phyloP scores from a whole-genome alignment of 192 early-diverging fungal species.

The Pecoramyces ruminantium region DNA sequence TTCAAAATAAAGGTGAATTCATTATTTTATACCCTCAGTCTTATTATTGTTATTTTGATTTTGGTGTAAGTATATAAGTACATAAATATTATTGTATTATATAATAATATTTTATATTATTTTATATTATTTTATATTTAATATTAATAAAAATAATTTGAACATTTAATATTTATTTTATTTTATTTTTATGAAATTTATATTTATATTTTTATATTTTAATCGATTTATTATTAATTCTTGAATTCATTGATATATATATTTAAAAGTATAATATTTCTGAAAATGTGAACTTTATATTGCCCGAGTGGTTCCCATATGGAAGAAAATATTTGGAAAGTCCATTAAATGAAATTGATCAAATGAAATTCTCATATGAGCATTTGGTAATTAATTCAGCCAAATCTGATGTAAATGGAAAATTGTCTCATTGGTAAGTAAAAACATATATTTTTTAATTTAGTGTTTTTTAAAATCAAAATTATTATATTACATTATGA shows the following conservation, averaged over 20 bases:
- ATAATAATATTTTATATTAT: too few relatives aligned
- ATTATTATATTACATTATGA: too few relatives aligned
- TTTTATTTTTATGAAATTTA: too few relatives aligned
- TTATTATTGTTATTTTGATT: not conserved
- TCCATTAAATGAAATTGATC: not conserved
- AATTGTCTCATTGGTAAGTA: not conserved
- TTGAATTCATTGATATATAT: too few relatives aligned
- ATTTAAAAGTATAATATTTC: not conserved
- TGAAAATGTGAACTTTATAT: not conserved
- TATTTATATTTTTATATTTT: too few relatives aligned
- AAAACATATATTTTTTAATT: too few relatives aligned
- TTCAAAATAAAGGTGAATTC: not conserved
- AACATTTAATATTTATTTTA: too few relatives aligned
- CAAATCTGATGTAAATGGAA: not conserved
- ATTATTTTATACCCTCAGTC: not conserved
- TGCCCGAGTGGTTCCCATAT: not conserved
- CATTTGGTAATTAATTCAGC: not conserved
- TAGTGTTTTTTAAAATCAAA: too few relatives aligned
- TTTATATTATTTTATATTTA: too few relatives aligned
- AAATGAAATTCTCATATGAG: not conserved
- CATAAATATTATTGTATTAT: not conserved
- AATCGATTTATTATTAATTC: too few relatives aligned
- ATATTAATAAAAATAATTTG: too few relatives aligned
- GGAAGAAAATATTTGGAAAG: not conserved
- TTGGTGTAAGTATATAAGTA: not conserved